phyloP scores from a whole-genome alignment of 2,329 filamentous ascomycete genomes.

The Botrytis medusae region DNA sequence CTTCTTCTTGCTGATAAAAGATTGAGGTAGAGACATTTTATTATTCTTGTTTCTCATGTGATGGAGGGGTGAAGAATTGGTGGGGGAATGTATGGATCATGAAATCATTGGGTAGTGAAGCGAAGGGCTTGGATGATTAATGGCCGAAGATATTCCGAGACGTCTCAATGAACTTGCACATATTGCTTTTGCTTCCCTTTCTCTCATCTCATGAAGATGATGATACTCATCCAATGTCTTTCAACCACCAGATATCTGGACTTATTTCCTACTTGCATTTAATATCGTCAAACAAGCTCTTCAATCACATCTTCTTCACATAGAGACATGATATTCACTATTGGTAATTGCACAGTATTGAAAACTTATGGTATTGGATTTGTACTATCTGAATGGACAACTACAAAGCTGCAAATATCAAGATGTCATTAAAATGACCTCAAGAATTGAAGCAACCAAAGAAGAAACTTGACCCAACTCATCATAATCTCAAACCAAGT shows the following conservation, averaged over 20 bases:
- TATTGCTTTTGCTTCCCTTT: background rate
- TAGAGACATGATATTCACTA: background rate
- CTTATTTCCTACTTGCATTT: background rate
- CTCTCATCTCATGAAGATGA: background rate
- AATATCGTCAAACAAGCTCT: background rate
- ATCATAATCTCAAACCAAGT: slow-evolving; percentile 15
- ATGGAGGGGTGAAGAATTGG: slow-evolving; percentile 17
- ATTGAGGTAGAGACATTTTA: slow-evolving; percentile 27
- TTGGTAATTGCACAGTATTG: background rate
- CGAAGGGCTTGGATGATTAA: background rate
- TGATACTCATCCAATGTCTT: background rate
- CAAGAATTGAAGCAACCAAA: slow-evolving; percentile 13
- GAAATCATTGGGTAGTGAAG: slow-evolving; percentile 6
- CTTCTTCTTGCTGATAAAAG: slow-evolving; percentile 63
- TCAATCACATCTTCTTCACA: background rate
- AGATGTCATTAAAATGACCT: slow-evolving; percentile 11
- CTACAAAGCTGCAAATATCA: slow-evolving; percentile 16
- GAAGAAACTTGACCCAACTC: slow-evolving; percentile 14
- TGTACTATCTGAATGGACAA: slow-evolving; percentile 19
- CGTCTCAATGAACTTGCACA: background rate
- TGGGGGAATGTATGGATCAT: background rate
- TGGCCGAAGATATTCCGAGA: slow-evolving; percentile 11
- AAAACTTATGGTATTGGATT: slow-evolving; percentile 4
- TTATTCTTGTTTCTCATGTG: background rate
- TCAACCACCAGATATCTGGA: background rate